Evolutionary conservation across 2,329 filamentous ascomycete species (phyloP).

Genomic region (Aspergillus pseudonomiae): DNA sequence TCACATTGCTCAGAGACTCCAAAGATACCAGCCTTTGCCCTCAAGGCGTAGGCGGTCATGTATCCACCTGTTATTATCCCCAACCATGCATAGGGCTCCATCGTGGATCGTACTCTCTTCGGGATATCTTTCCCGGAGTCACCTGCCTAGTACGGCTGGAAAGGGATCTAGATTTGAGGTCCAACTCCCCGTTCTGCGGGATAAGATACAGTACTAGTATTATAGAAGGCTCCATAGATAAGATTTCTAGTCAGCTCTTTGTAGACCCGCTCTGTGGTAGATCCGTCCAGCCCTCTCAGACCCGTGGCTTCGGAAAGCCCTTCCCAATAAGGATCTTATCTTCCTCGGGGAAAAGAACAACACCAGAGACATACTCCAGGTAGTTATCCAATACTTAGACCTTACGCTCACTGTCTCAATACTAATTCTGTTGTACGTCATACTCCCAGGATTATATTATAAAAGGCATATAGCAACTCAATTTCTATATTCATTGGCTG

Average conservation of each 20-base stretch:
- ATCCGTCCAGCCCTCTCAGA: background rate
- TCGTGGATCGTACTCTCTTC: background rate
- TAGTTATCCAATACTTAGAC: too few relatives aligned
- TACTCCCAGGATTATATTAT: too few relatives aligned
- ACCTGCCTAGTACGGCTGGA: background rate
- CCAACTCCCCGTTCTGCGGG: background rate
- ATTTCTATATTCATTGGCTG: too few relatives aligned
- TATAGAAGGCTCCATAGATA: background rate
- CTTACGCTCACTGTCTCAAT: too few relatives aligned
- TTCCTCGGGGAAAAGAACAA: background rate
- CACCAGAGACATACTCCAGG: too few relatives aligned
- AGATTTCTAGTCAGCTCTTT: background rate
- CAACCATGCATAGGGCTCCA: background rate
- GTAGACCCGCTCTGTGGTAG: background rate
- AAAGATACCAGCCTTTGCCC: background rate
- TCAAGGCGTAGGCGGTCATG: too few relatives aligned
- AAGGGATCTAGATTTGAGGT: background rate
- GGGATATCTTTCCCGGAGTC: background rate
- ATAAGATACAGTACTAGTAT: background rate
- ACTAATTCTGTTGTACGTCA: too few relatives aligned
- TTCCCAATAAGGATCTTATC: background rate
- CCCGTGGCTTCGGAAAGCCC: background rate
- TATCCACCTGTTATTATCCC: background rate
- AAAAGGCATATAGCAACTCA: too few relatives aligned
- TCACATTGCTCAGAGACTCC: background rate